A percentile compares a stretch with the other conserved stretches of the same genome.
phyloP scores from a whole-genome alignment of 2,329 filamentous ascomycete genomes.

The Karstenula rhodostoma region DNA sequence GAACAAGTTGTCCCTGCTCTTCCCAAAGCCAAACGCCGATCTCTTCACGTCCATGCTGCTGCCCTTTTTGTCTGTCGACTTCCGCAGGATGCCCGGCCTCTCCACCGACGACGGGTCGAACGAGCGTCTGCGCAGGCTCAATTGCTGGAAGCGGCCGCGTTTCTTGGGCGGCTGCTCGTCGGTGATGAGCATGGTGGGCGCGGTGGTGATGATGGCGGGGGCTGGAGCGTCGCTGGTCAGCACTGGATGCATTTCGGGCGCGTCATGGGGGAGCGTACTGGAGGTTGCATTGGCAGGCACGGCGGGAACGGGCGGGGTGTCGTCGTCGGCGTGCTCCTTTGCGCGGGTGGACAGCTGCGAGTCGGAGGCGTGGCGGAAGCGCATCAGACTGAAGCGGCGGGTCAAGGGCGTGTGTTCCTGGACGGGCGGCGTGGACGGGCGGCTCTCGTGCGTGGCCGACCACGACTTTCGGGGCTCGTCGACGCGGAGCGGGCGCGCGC shows the following conservation, averaged over 20 bases:
- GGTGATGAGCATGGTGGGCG: conserved; percentile 70
- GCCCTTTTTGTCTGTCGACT: conserved; percentile 47
- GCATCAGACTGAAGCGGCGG: conserved; percentile 72
- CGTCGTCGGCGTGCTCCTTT: conserved; percentile 73
- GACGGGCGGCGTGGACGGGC: conserved; percentile 40
- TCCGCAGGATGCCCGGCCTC: conserved; percentile 40
- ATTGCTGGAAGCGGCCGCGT: conserved; percentile 46
- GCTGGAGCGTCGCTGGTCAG: conserved; percentile 46
- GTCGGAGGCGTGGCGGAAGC: conserved; percentile 92
- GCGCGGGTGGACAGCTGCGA: conserved; percentile 81
- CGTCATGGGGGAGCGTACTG: conserved; percentile 24
- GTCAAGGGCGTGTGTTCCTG: conserved; percentile 50
- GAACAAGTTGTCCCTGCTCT: conserved; percentile 37
- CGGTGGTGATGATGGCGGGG: conserved; percentile 86
- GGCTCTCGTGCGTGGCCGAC: conserved; percentile 28
- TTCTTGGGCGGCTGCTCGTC: conserved; percentile 33
- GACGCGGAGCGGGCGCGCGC: conserved; percentile 38
- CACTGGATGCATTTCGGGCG: conserved; percentile 15
- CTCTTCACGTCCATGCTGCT: conserved; percentile 32
- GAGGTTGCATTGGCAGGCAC: conserved; percentile 42
- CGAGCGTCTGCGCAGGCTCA: conserved; percentile 45
- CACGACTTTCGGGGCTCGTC: conserved; percentile 25
- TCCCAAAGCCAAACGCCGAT: conserved; percentile 38
- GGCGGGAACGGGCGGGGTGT: conserved; percentile 55
- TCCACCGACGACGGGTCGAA: conserved; percentile 46